phyloP scores from a whole-genome alignment of 148 eudicot genomes.

The Nepenthes gracilis region DNA sequence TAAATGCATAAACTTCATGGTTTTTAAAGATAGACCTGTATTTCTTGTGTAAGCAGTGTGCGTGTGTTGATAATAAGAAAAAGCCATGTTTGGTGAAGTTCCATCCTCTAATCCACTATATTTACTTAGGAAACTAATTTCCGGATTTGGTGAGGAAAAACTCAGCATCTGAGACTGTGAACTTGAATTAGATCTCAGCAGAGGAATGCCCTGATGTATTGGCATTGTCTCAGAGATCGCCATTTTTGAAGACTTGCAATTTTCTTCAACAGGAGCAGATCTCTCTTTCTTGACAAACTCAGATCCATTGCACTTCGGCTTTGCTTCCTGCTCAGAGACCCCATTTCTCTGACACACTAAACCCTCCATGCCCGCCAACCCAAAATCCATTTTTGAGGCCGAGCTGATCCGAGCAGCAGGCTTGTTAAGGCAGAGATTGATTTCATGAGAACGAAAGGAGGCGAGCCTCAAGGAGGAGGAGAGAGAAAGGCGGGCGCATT shows the following conservation, averaged over 20 bases:
- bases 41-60: conserved; percentile 5
- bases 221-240: conserved; percentile 1
- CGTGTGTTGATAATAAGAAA: conserved; percentile 3
- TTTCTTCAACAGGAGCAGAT: not conserved
- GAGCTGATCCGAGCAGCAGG: not conserved
- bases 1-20: not conserved
- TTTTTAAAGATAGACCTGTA: not conserved
- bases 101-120: not conserved
- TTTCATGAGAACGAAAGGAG: not conserved
- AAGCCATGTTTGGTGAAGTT: not conserved
- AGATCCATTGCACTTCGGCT: conserved; percentile 6
- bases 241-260: not conserved
- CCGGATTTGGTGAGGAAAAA: conserved; percentile 6
- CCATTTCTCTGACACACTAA: conserved; percentile 3
- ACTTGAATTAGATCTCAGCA: conserved; percentile 7
- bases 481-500: not conserved
- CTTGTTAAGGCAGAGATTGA: not conserved
- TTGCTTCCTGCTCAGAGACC: not conserved
- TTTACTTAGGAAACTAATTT: conserved; percentile 3
- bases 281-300: not conserved
- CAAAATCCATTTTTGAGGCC: conserved; percentile 6
- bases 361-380: conserved; percentile 5
- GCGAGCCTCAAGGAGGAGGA: not conserved
- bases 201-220: not conserved
- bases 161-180: conserved; percentile 4